Evolutionary conservation across 2,329 filamentous ascomycete species (phyloP), one percentile per base, ranked within the genome.

Genomic region (Verticillium klebahnii): DNA sequence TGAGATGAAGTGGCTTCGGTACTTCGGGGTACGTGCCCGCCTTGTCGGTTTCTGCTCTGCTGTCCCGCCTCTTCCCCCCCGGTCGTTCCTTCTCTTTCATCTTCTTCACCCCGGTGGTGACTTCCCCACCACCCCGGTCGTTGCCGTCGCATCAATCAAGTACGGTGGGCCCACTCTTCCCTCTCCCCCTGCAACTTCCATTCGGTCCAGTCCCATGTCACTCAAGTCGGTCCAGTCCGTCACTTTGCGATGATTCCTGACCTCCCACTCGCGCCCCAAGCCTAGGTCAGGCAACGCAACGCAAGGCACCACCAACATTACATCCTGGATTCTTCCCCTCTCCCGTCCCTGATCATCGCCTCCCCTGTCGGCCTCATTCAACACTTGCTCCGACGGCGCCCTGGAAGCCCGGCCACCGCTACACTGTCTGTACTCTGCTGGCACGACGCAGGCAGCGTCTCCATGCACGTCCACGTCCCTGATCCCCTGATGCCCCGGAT

Each of bases 11-110:
- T 56, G 54, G 54, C 25, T 56, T 56, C 54, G 54, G 54, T 56
- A 56, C 54, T 56, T 56, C 54, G 54, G 54, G 54, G 54, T 56
- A 56, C 54, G 54, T 56, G 31, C 54, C 54, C 54, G 54, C 31
- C 54, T 56, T 25, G 25, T 56, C 54, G 54, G 54, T 56, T 31
- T 34, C 54, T 56, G 25, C 19, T 23, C 25, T 14, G 17, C 45
- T 50, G 45, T 50, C 45, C 19, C 45, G 45, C 45, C 45, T 50
- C n/a, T n/a, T n/a, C 6, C 45, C 45, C 45, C 45, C 45, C 7
- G 45, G 45, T 50, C 37, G 37, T 17, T 7, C 37, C 37, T 40
- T 40, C 37, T 5, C 37, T 29, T 50, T 50, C 45, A 12, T 50
- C 45, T 50, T 50, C 45, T 50, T 50, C 19, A 50, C n/a, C 19